Evolutionary conservation across 2,329 filamentous ascomycete genomes (phyloP).

Genomic region (Chlorencoelia australis): DNA sequence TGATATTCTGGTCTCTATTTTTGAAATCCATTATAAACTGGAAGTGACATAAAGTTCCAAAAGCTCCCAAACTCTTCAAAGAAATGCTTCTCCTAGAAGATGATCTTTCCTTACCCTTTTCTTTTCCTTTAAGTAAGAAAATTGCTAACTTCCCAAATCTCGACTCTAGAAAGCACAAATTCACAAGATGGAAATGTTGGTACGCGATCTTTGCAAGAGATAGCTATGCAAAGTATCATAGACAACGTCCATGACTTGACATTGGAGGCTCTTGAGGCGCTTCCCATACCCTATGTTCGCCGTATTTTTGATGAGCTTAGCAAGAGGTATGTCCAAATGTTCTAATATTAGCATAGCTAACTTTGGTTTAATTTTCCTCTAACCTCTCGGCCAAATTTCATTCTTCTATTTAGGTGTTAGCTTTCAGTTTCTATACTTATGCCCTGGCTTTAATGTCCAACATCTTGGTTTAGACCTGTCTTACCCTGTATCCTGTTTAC

Average conservation of each 20-base stretch:
- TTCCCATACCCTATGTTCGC: not conserved
- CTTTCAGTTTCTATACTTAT: not conserved
- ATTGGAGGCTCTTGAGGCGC: not conserved
- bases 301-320: not conserved
- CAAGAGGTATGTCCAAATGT: not conserved
- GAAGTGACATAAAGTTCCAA: not conserved
- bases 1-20: not conserved
- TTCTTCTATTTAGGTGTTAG: too few species aligned
- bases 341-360: not conserved
- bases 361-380: not conserved
- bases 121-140: not conserved
- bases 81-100: too few species aligned
- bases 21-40: not conserved
- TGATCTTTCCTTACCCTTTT: too few species aligned
- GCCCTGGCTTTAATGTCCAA: not conserved
- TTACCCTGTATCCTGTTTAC: too few species aligned
- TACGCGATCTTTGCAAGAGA: not conserved
- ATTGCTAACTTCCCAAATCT: not conserved
- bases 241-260: not conserved
- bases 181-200: not conserved
- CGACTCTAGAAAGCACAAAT: not conserved
- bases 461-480: not conserved
- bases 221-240: not conserved
- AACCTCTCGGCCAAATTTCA: too few species aligned
- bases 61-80: not conserved